Conservation (phyloP, 2,329 filamentous ascomycete species). For the Fusarium piperis region DNA sequence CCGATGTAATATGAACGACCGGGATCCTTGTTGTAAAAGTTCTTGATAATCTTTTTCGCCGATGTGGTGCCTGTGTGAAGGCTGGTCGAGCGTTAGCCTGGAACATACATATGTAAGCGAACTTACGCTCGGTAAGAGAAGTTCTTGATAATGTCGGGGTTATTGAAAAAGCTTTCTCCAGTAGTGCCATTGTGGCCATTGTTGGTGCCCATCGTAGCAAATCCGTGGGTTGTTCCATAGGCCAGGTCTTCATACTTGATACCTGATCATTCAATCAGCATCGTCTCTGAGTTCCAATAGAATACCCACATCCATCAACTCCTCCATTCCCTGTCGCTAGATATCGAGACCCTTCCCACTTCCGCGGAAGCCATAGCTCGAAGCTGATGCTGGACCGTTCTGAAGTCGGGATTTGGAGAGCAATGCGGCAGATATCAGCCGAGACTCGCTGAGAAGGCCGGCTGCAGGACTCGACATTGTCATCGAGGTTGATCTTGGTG, state of each 20-base stretch:
- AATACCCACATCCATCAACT: conserved; percentile 53
- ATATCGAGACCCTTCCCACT: conserved; percentile 55
- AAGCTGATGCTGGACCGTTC: conserved; percentile 41
- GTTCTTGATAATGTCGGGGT: conserved; percentile 49
- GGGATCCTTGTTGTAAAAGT: conserved; percentile 55
- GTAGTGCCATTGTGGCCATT: conserved; percentile 59
- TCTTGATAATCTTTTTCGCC: conserved; percentile 7
- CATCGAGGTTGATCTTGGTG: neutral
- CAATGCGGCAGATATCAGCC: conserved; percentile 13
- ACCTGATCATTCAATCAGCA: conserved; percentile 42
- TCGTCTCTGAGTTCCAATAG: rapidly evolving
- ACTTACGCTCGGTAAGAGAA: conserved; percentile 45
- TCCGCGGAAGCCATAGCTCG: conserved; percentile 58
- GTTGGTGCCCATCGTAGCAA: conserved; percentile 58
- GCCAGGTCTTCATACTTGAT: conserved; percentile 52
- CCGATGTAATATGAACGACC: conserved; percentile 64
- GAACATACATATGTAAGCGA: neutral
- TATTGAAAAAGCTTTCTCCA: conserved; percentile 42
- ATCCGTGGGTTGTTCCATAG: conserved; percentile 52
- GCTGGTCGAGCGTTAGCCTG: neutral
- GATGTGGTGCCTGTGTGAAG: conserved; percentile 18
- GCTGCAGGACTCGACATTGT: conserved; percentile 17
- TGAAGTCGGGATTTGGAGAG: conserved; percentile 13
- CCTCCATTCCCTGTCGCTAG: conserved; percentile 60
- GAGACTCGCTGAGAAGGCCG: conserved; percentile 9